phyloP scores from a whole-genome alignment of 345 rosid genomes.

The Ailanthus altissimus region DNA sequence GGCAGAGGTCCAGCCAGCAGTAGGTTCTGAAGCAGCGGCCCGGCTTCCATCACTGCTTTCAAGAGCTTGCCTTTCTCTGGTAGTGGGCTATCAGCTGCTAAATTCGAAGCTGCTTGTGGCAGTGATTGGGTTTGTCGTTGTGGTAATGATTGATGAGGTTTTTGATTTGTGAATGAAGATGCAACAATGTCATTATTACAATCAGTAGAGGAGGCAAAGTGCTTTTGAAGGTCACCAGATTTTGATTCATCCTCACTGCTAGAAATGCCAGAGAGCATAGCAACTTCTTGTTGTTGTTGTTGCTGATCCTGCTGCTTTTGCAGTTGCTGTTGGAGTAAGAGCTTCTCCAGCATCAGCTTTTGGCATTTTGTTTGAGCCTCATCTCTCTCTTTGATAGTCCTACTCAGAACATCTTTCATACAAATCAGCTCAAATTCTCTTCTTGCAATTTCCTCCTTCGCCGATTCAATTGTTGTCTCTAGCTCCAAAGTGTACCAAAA shows the following conservation, averaged over 20 bases:
- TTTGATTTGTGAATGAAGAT: constrained; percentile 16
- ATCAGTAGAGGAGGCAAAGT: constrained; percentile 22
- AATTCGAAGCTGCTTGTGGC: constrained; percentile 27
- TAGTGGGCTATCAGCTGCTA: constrained; percentile 44
- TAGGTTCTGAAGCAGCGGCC: constrained; percentile 68
- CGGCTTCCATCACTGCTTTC: constrained; percentile 71
- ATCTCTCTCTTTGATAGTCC: constrained; percentile 42
- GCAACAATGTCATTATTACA: constrained; percentile 14
- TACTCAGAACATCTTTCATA: constrained; percentile 42
- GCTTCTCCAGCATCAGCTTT: constrained; percentile 40
- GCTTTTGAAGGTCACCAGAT: constrained; percentile 20
- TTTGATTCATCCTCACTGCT: constrained; percentile 44
- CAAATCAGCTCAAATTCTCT: constrained; percentile 45
- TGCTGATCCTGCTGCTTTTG: constrained; percentile 21
- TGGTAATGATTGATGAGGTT: neutral
- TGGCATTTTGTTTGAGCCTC: constrained; percentile 44
- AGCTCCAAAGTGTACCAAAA: constrained; percentile 49
- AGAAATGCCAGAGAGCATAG: constrained; percentile 20
- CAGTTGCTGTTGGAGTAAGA: constrained; percentile 29
- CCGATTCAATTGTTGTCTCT: constrained; percentile 43
- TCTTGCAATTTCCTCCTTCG: constrained; percentile 51
- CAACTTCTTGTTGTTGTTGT: constrained; percentile 21
- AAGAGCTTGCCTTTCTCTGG: constrained; percentile 69
- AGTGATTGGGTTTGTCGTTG: too few relatives aligned
- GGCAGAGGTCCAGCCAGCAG: constrained; percentile 77